Evolutionary conservation across 1,284 basidiomycete genomes (phyloP).

Genomic region (Testicularia cyperi): DNA sequence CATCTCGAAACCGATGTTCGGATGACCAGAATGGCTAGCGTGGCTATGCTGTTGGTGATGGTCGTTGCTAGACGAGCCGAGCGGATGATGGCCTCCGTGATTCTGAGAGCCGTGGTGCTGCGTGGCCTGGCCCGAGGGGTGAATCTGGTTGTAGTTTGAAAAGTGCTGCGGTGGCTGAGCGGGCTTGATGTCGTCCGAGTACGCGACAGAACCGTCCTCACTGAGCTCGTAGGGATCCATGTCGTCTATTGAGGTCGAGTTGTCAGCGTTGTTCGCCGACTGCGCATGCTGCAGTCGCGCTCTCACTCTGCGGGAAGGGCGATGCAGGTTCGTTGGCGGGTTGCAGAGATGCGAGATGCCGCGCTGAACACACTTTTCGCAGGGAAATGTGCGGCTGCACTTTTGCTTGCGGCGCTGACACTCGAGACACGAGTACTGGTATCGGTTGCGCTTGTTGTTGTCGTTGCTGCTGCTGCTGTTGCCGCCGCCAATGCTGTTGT

Average conservation of each 20-base stretch:
- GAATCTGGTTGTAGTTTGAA: too few relatives aligned
- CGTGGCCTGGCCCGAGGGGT: too few relatives aligned
- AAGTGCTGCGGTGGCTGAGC: too few relatives aligned
- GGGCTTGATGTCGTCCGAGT: not conserved
- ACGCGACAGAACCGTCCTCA: slow-evolving; percentile 3
- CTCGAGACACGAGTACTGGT: slow-evolving; percentile 33
- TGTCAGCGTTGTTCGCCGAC: too few relatives aligned
- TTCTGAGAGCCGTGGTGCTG: too few relatives aligned
- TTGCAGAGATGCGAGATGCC: slow-evolving; percentile 30
- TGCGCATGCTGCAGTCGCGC: too few relatives aligned
- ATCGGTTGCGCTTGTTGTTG: slow-evolving; percentile 28
- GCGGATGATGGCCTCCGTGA: too few relatives aligned
- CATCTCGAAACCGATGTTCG: too few relatives aligned
- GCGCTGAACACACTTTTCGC: slow-evolving; percentile 31
- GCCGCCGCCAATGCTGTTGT: not conserved
- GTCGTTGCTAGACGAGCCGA: too few relatives aligned
- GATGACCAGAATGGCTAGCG: too few relatives aligned
- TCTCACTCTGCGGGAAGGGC: slow-evolving; percentile 24
- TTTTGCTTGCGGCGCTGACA: slow-evolving; percentile 34
- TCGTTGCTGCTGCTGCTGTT: slow-evolving; percentile 1
- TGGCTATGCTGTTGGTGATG: too few relatives aligned
- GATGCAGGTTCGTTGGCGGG: slow-evolving; percentile 21
- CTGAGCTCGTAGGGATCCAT: slow-evolving; percentile 28
- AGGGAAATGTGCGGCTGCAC: slow-evolving; percentile 29
- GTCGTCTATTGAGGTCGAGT: slow-evolving; percentile 3